A percentile compares a stretch with the other conserved stretches of the same genome.
These are phyloP conservation scores for Hymenoscyphus fraxineus DNA, from an alignment of 2,329 filamentous ascomycete species.

Conservation along the genomic window DNA sequence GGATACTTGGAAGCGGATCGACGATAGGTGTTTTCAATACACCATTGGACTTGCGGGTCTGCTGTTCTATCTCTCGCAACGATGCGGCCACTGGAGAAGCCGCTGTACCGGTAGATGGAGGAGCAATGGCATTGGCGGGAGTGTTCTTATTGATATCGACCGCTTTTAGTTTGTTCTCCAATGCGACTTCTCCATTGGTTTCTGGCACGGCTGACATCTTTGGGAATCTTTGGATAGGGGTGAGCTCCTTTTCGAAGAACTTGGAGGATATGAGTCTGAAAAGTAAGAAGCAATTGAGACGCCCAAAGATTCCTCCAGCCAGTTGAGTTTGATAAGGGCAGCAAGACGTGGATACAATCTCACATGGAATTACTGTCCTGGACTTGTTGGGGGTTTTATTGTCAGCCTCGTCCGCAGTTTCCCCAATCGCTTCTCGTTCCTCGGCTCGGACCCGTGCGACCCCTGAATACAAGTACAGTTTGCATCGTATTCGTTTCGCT, in stretches of 20 bases:
- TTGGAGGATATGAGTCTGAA: background rate
- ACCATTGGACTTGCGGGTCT: slow-evolving; percentile 24
- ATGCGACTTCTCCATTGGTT: background rate
- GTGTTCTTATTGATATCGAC: slow-evolving; percentile 18
- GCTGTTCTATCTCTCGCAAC: slow-evolving; percentile 16
- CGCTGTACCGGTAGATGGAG: slow-evolving; percentile 5
- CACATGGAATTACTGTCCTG: background rate
- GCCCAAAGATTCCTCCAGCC: background rate
- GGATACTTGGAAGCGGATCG: slow-evolving; percentile 25
- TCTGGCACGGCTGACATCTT: slow-evolving; percentile 11
- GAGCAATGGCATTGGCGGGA: background rate
- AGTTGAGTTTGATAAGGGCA: background rate
- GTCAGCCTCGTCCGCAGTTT: background rate
- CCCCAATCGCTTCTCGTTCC: background rate
- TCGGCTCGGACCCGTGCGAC: background rate
- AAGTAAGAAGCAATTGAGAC: background rate
- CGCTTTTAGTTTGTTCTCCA: slow-evolving; percentile 19
- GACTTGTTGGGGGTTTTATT: background rate
- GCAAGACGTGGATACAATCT: background rate
- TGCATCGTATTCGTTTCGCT: background rate
- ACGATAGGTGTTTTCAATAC: slow-evolving; percentile 38
- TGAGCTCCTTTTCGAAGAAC: background rate
- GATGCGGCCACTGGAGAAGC: slow-evolving; percentile 22
- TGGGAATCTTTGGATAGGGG: background rate
- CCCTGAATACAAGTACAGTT: background rate